A percentile compares a stretch with the other conserved stretches of the same genome.
Conservation (phyloP, 768 basidiomycete species). For the Pleurotus cornucopiae region DNA sequence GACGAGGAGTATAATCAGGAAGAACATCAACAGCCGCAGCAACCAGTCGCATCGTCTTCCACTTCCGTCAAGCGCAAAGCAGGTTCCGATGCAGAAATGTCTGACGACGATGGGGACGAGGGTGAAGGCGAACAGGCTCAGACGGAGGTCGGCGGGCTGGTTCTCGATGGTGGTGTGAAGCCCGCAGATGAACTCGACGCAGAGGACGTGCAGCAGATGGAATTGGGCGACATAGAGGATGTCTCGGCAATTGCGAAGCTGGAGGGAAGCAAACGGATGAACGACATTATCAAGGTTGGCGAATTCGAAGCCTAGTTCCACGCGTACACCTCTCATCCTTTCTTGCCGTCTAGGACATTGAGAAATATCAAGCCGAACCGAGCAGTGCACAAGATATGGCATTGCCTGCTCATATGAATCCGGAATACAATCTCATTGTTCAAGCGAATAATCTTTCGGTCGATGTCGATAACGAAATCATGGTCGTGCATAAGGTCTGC, state of each 20-base stretch:
- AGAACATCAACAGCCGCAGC: conserved; percentile 31
- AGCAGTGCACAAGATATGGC: conserved; percentile 76
- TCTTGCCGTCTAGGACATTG: conserved; percentile 65
- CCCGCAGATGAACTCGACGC: conserved; percentile 96
- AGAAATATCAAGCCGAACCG: conserved; percentile 77
- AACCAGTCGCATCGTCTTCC: conserved; percentile 11
- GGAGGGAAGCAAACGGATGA: conserved; percentile 82
- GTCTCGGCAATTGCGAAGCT: conserved; percentile 87
- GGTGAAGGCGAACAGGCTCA: conserved; percentile 40
- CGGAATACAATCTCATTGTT: conserved; percentile 95
- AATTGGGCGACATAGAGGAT: conserved; percentile 79
- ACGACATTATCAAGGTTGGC: conserved; percentile 75
- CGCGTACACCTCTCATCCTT: background rate
- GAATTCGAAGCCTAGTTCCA: background rate
- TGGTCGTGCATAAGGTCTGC: conserved; percentile 90
- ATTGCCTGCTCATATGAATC: conserved; percentile 80
- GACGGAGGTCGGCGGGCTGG: conserved; percentile 50
- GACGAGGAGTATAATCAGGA: conserved; percentile 50
- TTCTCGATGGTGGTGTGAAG: conserved; percentile 81
- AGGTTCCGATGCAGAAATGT: conserved; percentile 51
- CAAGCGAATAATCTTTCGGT: conserved; percentile 97
- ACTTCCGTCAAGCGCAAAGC: conserved; percentile 61
- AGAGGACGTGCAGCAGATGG: conserved; percentile 94
- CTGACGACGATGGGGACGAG: conserved; percentile 48
- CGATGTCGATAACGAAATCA: conserved; percentile 96